Evolutionary conservation across 345 rosid genomes (phyloP).

Genomic region (Salix exigua): DNA sequence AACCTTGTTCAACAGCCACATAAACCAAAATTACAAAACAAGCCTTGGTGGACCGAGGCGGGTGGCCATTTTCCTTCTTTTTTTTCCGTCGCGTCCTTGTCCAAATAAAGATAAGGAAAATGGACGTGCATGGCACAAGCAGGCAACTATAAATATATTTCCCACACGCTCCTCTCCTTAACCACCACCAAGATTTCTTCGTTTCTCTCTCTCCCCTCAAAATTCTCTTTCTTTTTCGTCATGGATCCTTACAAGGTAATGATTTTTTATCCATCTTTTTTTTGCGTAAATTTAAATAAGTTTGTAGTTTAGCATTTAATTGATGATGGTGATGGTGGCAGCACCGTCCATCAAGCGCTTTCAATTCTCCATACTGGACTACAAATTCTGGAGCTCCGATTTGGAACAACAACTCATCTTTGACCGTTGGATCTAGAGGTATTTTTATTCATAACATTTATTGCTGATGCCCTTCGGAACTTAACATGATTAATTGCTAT

Average conservation of each 20-base stretch:
- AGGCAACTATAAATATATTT: neutral
- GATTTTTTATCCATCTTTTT: neutral
- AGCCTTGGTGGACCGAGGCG: neutral
- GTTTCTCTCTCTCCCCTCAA: neutral
- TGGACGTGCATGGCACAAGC: neutral
- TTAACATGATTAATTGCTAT: neutral
- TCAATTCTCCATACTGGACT: constrained; percentile 62
- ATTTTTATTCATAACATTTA: neutral
- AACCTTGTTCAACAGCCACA: neutral
- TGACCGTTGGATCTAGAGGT: constrained; percentile 86
- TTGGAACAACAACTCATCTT: constrained; percentile 71
- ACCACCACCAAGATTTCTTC: neutral
- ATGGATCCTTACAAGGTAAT: constrained; percentile 19
- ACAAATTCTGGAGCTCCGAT: constrained; percentile 82
- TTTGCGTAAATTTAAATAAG: too few relatives aligned
- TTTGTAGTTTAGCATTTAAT: too few relatives aligned
- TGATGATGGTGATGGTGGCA: constrained; percentile 13
- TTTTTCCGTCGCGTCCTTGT: neutral
- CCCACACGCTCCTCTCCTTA: neutral
- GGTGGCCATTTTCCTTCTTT: neutral
- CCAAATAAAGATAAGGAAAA: neutral
- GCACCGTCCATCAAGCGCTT: constrained; percentile 70
- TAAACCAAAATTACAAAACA: neutral
- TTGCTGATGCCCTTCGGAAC: too few relatives aligned
- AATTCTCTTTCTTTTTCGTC: neutral